These are phyloP conservation scores for Circinella umbellata DNA, from an alignment of 371 early-diverging fungal species.

Conservation along the genomic window DNA sequence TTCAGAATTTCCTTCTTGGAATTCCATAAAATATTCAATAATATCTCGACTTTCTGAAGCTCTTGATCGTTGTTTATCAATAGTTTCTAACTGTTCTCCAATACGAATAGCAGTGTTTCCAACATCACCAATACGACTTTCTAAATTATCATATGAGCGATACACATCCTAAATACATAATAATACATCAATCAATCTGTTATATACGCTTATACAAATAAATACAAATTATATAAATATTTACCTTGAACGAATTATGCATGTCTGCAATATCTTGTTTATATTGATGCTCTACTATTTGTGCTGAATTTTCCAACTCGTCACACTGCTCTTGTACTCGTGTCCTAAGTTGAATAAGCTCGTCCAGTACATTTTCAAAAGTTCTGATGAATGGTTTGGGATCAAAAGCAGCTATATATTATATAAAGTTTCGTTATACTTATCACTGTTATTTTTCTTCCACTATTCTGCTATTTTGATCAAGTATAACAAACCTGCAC, in stretches of 20 bases:
- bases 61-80: slow-evolving; percentile 88
- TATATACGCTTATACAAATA: too few species aligned
- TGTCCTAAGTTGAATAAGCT: slow-evolving; percentile 73
- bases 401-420: slow-evolving; percentile 49
- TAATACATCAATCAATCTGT: too few species aligned
- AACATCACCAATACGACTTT: slow-evolving; percentile 87
- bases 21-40: slow-evolving; percentile 89
- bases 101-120: slow-evolving; percentile 96
- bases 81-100: slow-evolving; percentile 95
- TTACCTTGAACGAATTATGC: slow-evolving; percentile 76
- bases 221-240: not conserved
- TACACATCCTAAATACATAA: slow-evolving; percentile 68
- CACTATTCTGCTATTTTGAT: too few species aligned
- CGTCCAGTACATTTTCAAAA: slow-evolving; percentile 86
- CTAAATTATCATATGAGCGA: slow-evolving; percentile 82
- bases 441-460: too few species aligned
- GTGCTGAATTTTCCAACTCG: slow-evolving; percentile 80
- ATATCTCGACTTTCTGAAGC: slow-evolving; percentile 90
- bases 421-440: not conserved
- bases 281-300: slow-evolving; percentile 76
- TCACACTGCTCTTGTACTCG: slow-evolving; percentile 82
- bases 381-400: slow-evolving; percentile 89
- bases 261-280: slow-evolving; percentile 76
- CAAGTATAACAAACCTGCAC: not conserved
- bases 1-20: slow-evolving; percentile 75